Base-by-base conservation (phyloP, 345 rosid species). In the Populus euphratica region DNA sequence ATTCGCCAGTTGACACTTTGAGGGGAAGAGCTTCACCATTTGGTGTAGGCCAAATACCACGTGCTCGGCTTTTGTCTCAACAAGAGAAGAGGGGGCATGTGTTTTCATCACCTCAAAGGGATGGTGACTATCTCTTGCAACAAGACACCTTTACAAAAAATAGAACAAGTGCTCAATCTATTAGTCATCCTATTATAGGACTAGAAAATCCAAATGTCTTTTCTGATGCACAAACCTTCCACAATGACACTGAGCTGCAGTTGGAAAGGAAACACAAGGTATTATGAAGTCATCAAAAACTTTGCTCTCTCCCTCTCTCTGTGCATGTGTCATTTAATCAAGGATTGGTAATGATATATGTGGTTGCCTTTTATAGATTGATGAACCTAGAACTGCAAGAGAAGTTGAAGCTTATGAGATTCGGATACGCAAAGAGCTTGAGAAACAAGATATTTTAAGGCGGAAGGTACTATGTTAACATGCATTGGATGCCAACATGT, bases 391-490 rank as follows among this genome's bases (percentile, higher is more conserved):
- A 86, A 78, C 76, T 59, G 85, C 85, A 17, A 89, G 88, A 88
- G 98, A 91, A 81, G 88, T 76, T 89, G 99, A 93, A 86, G 86
- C 84, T 11, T 77, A 87, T 76, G 96, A 93, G 79, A 81, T 20
- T 73, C 89, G 86, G 78, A 88, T 80, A 4, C 93, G 83, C 38
- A 96, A 88, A 88, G 97, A 94, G 81, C 86, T 83, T 70, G 99
- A 96, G 90, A 96, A 87, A 84, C 84, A 83, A 76, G 93, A 90
- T 78, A 79, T 68, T 25, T 76, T 86, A 87, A 91, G 92, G 86
- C 87, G 92, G 85, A 94, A 87, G 90, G 99, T 94, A 85, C 68
- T 65, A 41, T 72, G 18, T 75, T 54, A 78, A 41, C 44, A 41
- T 41, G 44, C 44, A 41, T 10, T 5, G 13, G 44, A 41, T 41